These are phyloP conservation scores for Ogataea kodamae DNA, from an alignment of 805 yeast species.

Conservation along the genomic window DNA sequence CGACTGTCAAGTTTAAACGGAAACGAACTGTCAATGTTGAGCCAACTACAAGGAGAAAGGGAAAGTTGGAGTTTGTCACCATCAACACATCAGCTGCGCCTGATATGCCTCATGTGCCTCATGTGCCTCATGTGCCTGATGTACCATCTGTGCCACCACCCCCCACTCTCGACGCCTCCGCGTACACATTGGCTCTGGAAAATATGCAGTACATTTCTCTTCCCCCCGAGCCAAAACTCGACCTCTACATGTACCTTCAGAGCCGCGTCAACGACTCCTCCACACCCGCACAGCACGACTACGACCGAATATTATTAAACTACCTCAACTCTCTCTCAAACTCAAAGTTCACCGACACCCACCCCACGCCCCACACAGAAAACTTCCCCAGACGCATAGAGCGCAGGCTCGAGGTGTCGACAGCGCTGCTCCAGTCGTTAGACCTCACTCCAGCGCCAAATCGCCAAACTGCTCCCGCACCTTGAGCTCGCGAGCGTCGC, in stretches of 20 bases:
- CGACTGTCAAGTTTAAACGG: too few relatives aligned
- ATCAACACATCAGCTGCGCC: too few relatives aligned
- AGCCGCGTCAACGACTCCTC: conserved; percentile 11
- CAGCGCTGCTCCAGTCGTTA: too few relatives aligned
- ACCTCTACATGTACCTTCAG: conserved; percentile 20
- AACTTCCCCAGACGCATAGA: conserved; percentile 13
- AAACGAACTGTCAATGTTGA: too few relatives aligned
- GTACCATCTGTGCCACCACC: too few relatives aligned
- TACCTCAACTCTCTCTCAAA: conserved; percentile 14
- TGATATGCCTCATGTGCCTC: too few relatives aligned
- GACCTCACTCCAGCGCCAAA: conserved; percentile 13
- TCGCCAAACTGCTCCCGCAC: conserved; percentile 23
- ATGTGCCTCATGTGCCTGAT: too few relatives aligned
- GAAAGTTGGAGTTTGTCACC: too few relatives aligned
- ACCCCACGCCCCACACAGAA: too few relatives aligned
- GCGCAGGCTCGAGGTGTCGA: conserved; percentile 5
- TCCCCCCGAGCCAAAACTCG: conserved; percentile 9
- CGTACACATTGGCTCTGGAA: too few relatives aligned
- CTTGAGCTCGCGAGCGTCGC: conserved; percentile 26
- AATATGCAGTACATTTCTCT: conserved; percentile 14
- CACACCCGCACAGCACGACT: conserved; percentile 1
- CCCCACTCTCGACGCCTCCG: too few relatives aligned
- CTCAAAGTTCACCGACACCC: conserved; percentile 13
- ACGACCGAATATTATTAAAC: conserved; percentile 7
- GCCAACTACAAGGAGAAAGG: too few relatives aligned